Base-by-base conservation (phyloP, 306 rosid species). In the Sphenostylis stenocarpa region DNA sequence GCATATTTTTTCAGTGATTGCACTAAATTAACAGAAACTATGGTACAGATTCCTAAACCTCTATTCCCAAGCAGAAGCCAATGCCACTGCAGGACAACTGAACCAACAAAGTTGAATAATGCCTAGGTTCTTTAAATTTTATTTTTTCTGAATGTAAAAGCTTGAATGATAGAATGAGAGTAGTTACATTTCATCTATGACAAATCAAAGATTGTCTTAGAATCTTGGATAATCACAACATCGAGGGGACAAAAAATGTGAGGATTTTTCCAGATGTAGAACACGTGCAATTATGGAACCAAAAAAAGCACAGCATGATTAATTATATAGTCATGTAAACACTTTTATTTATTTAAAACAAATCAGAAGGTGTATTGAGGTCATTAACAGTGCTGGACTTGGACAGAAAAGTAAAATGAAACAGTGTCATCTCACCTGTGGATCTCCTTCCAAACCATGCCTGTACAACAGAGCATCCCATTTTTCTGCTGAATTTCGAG, bases 381-480 rank as follows among this genome's bases (percentile, higher is more conserved):
- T 52, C 62, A 49, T 34, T 47, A 23, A 20, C 33, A 58, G 19
- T 44, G 45, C 53, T 72, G 49, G 58, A 66, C 73, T 58, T 0
- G 64, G 67, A 29, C 63, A 76, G 33, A 58, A 67, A 76, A 79
- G 74, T 24, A 17, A 7, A 62, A 68, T 12, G 13, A 48, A 47
- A 56, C 26, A 76, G 33, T 47, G 76, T 45, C 80, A 75, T 76
- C 81, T 79, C 74, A 92, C 98, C 96, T 92, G 97, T 67, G 88
- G 3, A 77, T 95, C 97, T 43, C 83, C 97, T 72, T 87, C 93
- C 2, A 95, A 78, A 23, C 86, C 80, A 71, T 89, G 92, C 77
- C 98, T 89, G 76, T 92, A 92, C 57, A 95, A 87, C 73, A 95
- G 84, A 78, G 98, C 97, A 86, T 95, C 98, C 98, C 98, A 95